phyloP scores from a whole-genome alignment of 495 filamentous ascomycete genomes.

The Chaetomium tenue region DNA sequence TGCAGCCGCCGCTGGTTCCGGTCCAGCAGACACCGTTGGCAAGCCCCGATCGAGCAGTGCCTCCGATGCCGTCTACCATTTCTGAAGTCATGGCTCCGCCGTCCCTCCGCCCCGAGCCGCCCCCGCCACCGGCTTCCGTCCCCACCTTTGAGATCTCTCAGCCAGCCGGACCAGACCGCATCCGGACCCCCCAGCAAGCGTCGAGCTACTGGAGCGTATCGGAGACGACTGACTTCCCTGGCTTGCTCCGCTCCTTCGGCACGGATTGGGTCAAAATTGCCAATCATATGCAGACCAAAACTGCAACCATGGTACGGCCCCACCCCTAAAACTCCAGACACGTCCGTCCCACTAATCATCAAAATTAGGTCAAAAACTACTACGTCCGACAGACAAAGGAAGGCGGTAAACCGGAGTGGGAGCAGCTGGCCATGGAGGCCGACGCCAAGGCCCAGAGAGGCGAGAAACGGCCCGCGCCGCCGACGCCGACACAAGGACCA shows the following conservation, averaged over 20 bases:
- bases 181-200: slow-evolving; percentile 57
- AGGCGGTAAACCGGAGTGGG: slow-evolving; percentile 65
- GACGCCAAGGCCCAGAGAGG: slow-evolving; percentile 67
- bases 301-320: slow-evolving; percentile 83
- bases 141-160: slow-evolving; percentile 44
- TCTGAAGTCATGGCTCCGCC: slow-evolving; percentile 52
- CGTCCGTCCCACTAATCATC: slow-evolving; percentile 34
- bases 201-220: slow-evolving; percentile 98
- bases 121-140: slow-evolving; percentile 38
- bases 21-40: slow-evolving; percentile 36
- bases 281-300: slow-evolving; percentile 84
- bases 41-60: slow-evolving; percentile 40
- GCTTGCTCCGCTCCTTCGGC: slow-evolving; percentile 75
- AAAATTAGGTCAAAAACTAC: slow-evolving; percentile 82
- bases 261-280: slow-evolving; percentile 86
- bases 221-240: slow-evolving; percentile 79
- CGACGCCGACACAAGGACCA: slow-evolving; percentile 53
- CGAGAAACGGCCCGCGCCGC: slow-evolving; percentile 70
- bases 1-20: slow-evolving; percentile 43
- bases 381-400: slow-evolving; percentile 72
- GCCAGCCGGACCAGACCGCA: slow-evolving; percentile 42
- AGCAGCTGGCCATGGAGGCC: slow-evolving; percentile 64
- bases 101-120: slow-evolving; percentile 49
- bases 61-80: slow-evolving; percentile 37
- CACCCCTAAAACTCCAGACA: slow-evolving; percentile 12